Percentiles rank a stretch among this genome's conserved stretches.
phyloP scores from a whole-genome alignment of 345 rosid genomes.

The Excoecaria cochinchinensis region DNA sequence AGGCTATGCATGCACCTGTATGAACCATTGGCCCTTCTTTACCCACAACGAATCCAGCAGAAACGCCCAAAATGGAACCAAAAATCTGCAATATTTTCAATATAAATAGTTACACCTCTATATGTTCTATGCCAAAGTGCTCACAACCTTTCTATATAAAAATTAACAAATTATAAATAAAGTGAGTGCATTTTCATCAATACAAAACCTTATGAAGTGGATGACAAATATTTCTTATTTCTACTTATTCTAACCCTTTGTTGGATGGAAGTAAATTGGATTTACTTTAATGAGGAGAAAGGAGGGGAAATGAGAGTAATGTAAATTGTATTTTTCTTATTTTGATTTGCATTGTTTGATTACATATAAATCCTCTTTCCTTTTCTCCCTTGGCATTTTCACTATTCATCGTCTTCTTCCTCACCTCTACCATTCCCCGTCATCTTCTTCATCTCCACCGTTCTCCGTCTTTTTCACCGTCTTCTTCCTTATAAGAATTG shows the following conservation, averaged over 20 bases:
- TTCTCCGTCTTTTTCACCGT: too few species aligned
- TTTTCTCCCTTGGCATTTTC: too few species aligned
- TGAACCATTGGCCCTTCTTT: slow-evolving; percentile 99
- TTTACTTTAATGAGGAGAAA: too few species aligned
- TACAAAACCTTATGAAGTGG: not conserved
- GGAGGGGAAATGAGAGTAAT: too few species aligned
- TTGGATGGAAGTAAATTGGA: too few species aligned
- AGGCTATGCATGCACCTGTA: slow-evolving; percentile 91
- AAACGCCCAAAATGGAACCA: slow-evolving; percentile 88
- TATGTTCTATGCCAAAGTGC: not conserved
- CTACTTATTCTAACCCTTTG: not conserved
- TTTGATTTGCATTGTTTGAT: too few species aligned
- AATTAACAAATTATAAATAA: not conserved
- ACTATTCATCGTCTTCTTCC: too few species aligned
- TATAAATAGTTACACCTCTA: not conserved
- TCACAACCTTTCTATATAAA: not conserved
- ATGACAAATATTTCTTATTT: not conserved
- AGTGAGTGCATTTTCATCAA: not conserved
- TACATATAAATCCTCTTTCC: too few species aligned
- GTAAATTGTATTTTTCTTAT: too few species aligned
- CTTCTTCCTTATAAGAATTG: too few species aligned
- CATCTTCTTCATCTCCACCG: too few species aligned
- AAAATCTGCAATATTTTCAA: slow-evolving; percentile 52
- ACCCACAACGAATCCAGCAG: slow-evolving; percentile 87
- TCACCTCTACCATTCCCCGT: too few species aligned